Evolutionary conservation across 306 rosid species (phyloP).

Genomic region (Rosa multiflora): DNA sequence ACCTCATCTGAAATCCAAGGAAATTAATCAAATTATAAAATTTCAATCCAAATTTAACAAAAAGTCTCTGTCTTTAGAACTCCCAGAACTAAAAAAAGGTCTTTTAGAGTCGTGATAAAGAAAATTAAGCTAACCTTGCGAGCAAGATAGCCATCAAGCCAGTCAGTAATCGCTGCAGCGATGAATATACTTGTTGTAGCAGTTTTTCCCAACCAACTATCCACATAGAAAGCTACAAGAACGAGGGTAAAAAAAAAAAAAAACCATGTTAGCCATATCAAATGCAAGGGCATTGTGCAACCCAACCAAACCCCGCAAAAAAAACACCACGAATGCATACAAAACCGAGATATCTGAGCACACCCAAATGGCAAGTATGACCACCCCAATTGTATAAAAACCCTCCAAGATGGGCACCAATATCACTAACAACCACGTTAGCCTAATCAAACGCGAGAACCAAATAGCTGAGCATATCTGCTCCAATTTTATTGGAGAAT

Average conservation of each 20-base stretch:
- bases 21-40: neutral
- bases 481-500: neutral
- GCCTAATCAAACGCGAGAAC: neutral
- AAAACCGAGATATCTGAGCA: neutral
- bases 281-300: neutral
- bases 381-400: neutral
- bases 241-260: neutral
- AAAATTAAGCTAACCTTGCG: constrained; percentile 56
- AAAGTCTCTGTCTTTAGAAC: neutral
- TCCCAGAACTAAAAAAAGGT: constrained; percentile 2
- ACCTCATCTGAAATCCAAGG: constrained; percentile 66
- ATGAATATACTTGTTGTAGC: constrained; percentile 83
- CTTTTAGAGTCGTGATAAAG: neutral
- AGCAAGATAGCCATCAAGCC: constrained; percentile 99
- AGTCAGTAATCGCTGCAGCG: constrained; percentile 82
- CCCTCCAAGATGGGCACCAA: neutral
- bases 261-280: constrained; percentile 1
- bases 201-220: constrained; percentile 78
- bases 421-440: neutral
- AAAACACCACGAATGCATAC: neutral
- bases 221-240: constrained; percentile 70
- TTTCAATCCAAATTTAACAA: neutral
- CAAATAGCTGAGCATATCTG: too few species aligned
- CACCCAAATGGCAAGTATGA: neutral
- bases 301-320: neutral